phyloP scores from a whole-genome alignment of 1,139 yeast genomes.

The Protomyces inundatus region DNA sequence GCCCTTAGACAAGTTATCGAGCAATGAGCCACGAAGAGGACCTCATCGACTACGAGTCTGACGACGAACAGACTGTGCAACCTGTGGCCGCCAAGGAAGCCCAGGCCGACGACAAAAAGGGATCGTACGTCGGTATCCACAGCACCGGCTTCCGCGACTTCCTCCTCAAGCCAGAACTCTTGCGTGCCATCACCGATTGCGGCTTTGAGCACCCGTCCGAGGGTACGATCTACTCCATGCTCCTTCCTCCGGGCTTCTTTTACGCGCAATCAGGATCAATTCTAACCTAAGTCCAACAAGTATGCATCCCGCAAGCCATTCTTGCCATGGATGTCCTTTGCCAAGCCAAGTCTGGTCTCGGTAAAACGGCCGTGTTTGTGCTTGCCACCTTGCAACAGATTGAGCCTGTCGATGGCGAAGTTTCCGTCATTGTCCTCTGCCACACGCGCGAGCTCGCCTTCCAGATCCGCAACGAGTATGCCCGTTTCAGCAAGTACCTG shows the following conservation, averaged over 20 bases:
- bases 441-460: constrained; percentile 98
- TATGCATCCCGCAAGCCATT: constrained; percentile 95
- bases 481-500: constrained; percentile 96
- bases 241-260: constrained; percentile 1
- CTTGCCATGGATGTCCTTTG: constrained; percentile 96
- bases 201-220: constrained; percentile 99
- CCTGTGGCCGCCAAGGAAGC: constrained; percentile 36
- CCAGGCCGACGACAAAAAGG: constrained; percentile 48
- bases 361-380: constrained; percentile 98
- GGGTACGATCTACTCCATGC: constrained; percentile 39
- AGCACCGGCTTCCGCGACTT: constrained; percentile 98
- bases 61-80: constrained; percentile 47
- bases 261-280: not conserved
- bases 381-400: constrained; percentile 93
- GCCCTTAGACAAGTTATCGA: not conserved
- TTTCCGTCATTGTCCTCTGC: constrained; percentile 88
- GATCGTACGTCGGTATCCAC: constrained; percentile 96
- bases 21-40: constrained; percentile 47
- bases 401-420: constrained; percentile 96
- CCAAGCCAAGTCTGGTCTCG: constrained; percentile 99
- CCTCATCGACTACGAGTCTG: constrained; percentile 42
- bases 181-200: constrained; percentile 97
- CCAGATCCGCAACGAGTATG: constrained; percentile 95
- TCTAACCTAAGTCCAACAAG: constrained; percentile 72
- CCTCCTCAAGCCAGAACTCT: constrained; percentile 87